These are phyloP conservation scores for Zygosaccharomyces gambellarensis DNA, from an alignment of 805 yeast species.

Conservation along the genomic window DNA sequence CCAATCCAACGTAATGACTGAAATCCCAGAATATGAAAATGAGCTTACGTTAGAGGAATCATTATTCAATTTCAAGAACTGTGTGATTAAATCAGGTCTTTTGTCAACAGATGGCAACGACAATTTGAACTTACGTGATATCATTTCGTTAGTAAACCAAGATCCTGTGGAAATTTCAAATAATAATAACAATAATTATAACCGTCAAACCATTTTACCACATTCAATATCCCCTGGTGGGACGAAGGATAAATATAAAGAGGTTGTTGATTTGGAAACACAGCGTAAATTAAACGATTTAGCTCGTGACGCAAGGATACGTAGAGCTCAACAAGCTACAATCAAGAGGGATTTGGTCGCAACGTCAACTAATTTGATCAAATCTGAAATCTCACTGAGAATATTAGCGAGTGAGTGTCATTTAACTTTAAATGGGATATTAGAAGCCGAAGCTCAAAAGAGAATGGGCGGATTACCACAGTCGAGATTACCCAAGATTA, in stretches of 20 bases:
- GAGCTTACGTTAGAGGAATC: constrained; percentile 58
- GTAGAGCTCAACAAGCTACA: constrained; percentile 34
- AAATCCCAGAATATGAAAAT: constrained; percentile 57
- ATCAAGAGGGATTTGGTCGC: constrained; percentile 30
- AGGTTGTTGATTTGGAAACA: constrained; percentile 44
- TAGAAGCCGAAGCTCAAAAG: constrained; percentile 43
- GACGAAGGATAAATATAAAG: constrained; percentile 81
- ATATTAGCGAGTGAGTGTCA: constrained; percentile 44
- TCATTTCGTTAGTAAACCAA: constrained; percentile 32
- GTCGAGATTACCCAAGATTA: constrained; percentile 30
- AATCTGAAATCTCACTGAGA: constrained; percentile 36
- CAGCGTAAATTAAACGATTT: constrained; percentile 33
- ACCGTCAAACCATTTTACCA: constrained; percentile 58
- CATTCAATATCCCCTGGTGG: constrained; percentile 90
- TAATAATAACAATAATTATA: constrained; percentile 20
- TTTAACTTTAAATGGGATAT: constrained; percentile 42
- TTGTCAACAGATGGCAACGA: constrained; percentile 22
- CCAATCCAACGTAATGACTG: constrained; percentile 40
- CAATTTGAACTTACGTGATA: constrained; percentile 5
- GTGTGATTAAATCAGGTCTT: constrained; percentile 62
- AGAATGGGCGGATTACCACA: constrained; percentile 38
- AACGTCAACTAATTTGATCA: constrained; percentile 35
- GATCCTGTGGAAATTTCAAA: constrained; percentile 15
- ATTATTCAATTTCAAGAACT: constrained; percentile 57
- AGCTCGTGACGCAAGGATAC: constrained; percentile 34